Evolutionary conservation across 164 flowering plant genomes (phyloP), one percentile per base, ranked within the genome.

Genomic region (Kalanchoe fedtschenkoi): DNA sequence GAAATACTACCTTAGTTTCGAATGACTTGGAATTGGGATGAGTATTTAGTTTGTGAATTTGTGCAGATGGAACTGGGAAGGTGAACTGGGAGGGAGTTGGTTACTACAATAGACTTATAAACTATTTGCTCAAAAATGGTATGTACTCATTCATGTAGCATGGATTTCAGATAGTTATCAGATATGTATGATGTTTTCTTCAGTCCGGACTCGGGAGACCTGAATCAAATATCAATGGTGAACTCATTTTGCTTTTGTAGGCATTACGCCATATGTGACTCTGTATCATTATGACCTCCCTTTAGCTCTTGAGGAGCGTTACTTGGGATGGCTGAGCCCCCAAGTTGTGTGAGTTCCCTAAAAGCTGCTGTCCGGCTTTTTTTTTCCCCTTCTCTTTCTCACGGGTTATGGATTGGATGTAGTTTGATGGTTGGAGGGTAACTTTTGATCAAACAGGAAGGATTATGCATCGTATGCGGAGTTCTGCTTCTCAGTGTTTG

Each of bases 241-340:
- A 30, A 6, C 37, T 16, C 32, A 30, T 32, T 16, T 57, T 19
- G 4, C 2, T 8, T 57, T 57, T 21, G 60, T 62, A 75, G 73
- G 65, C 15, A 13, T 68, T 29, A 17, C 37, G 29, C 79, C 79
- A 1, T 70, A 61, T 62, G 68, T 68, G 5, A 72, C 69, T 1
- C 59, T 75, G 2, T 64, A 62, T 13, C 79, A 76, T 26, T 70
- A 47, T 28, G 79, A 76, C 59, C 69, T 65, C 29, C 79, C 79
- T 17, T 70, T 70, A 70, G 61, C 72, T 0, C 66, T 76, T 13
- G 70, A 70, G 47, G 72, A 76, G 11, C 65, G 66, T 22, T 76
- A 73, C 34, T 68, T 68, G 28, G 76, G 76, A 43, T 66, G 64
- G 34, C n/a, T 70, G 16, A 70, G 74, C 61, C 37, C 53, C 26